Evolutionary conservation across 2,329 filamentous ascomycete genomes (phyloP).

Genomic region (Epicoccum sorghinum): DNA sequence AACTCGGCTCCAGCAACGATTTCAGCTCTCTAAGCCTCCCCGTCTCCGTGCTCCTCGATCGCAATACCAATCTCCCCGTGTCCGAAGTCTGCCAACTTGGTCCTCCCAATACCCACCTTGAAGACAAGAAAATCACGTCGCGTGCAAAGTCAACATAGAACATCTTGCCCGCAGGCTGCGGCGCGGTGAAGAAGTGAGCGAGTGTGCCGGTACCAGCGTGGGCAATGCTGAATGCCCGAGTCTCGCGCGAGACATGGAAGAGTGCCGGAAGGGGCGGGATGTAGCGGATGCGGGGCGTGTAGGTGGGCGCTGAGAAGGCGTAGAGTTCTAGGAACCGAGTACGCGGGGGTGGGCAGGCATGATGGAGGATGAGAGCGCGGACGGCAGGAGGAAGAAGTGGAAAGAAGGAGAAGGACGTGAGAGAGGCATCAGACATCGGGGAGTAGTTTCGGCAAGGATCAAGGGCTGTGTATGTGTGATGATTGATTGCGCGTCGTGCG

Average conservation of each 20-base stretch:
- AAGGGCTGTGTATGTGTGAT: too few species aligned
- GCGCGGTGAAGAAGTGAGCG: neutral
- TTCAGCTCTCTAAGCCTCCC: conserved; percentile 10
- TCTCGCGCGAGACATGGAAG: conserved; percentile 14
- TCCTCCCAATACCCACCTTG: too few species aligned
- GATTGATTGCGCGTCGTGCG: too few species aligned
- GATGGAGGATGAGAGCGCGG: neutral
- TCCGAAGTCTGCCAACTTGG: too few species aligned
- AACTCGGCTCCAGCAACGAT: neutral
- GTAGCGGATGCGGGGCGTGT: conserved; percentile 14
- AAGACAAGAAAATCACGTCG: conserved; percentile 18
- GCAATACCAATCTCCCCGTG: too few species aligned
- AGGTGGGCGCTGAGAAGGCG: conserved; percentile 4
- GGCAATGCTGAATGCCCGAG: conserved; percentile 13
- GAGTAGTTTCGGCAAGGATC: neutral
- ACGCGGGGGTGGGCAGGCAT: conserved; percentile 13
- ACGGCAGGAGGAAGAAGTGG: neutral
- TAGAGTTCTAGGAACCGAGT: conserved; percentile 24
- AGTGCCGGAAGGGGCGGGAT: conserved; percentile 18
- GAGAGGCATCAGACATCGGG: neutral
- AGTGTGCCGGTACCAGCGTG: conserved; percentile 14
- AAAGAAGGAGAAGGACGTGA: neutral
- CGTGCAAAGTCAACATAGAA: conserved; percentile 6
- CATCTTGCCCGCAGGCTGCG: neutral
- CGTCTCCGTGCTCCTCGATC: conserved; percentile 11